Base-by-base conservation (phyloP, 805 yeast species). In the Kazachstania viticola region DNA sequence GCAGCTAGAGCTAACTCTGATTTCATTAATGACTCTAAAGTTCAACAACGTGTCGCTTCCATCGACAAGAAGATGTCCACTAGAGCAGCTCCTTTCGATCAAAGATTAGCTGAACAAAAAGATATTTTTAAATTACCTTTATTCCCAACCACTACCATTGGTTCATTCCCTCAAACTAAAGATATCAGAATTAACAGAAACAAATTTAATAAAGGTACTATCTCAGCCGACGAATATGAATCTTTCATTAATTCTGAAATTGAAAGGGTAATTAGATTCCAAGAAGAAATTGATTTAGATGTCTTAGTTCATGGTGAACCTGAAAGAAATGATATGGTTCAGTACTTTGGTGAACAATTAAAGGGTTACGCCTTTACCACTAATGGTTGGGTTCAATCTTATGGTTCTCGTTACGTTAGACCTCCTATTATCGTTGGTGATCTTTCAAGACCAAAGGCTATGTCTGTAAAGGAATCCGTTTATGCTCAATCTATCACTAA, bases 251-350 rank as follows among this genome's bases (percentile, higher is more conserved):
- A 91, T 72, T 71, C 84, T 69, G 97, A 91, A 75, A 91, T 91
- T 52, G 88, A 81, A 64, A 78, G 71, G 42, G 97, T 88, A 58
- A 82, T 91, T 67, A 79, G 84, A 73, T 91, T 91, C 93, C 99
- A 91, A 75, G 98, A 91, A 72, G 95, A 91, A 64, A 77, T 88
- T 58, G 99, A 94, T 52, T 76, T 91, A 56, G 99, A 91, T 62
- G 97, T 91, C 54, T 73, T 88, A 53, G 99, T 91, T 48, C 98
- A 91, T 69, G 99, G 99, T 73, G 99, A 91, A 74, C 98, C 99
- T 67, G 98, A 91, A 78, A 82, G 99, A 78, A 91, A 91, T 73
- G 99, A 91, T 73, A 91, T 91, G 99, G 98, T 91, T 58, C 98
- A 91, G 75, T 91, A 88, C 79, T 91, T 91, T 49, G 99, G 98